Conservation (phyloP, 768 basidiomycete genomes). For the Phaeotremella skinneri region DNA sequence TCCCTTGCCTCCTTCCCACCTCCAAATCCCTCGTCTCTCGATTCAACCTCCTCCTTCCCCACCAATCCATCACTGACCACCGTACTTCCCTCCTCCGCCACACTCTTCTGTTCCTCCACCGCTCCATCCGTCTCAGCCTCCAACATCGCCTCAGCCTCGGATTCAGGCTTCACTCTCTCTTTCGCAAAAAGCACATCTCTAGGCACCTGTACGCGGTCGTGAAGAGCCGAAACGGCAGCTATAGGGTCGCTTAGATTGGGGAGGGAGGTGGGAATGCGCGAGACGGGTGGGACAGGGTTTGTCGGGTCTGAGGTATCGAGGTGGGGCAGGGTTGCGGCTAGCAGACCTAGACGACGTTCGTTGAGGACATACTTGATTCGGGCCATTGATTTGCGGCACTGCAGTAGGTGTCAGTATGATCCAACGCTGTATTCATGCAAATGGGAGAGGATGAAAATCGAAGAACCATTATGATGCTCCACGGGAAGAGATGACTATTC, state of each 20-base stretch:
- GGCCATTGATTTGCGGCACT: constrained; percentile 96
- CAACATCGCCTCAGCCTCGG: neutral
- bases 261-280: neutral
- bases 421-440: neutral
- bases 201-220: neutral
- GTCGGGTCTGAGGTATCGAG: constrained; percentile 6
- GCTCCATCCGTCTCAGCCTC: neutral
- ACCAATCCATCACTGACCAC: constrained; percentile 30
- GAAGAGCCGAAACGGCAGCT: neutral
- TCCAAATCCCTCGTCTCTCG: constrained; percentile 40
- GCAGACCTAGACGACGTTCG: constrained; percentile 81
- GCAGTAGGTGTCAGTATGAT: neutral
- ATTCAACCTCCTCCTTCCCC: constrained; percentile 34
- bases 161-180: neutral
- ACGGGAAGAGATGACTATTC: neutral
- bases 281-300: neutral
- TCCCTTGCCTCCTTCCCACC: constrained; percentile 37
- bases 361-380: constrained; percentile 88
- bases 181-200: neutral
- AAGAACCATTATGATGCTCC: too few species aligned
- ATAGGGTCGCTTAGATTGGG: neutral
- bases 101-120: neutral
- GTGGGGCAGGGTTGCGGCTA: constrained; percentile 58
- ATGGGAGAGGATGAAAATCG: too few species aligned
- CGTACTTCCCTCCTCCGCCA: constrained; percentile 11